Conservation (phyloP, 768 basidiomycete species). For the Lyophyllum decastes region DNA sequence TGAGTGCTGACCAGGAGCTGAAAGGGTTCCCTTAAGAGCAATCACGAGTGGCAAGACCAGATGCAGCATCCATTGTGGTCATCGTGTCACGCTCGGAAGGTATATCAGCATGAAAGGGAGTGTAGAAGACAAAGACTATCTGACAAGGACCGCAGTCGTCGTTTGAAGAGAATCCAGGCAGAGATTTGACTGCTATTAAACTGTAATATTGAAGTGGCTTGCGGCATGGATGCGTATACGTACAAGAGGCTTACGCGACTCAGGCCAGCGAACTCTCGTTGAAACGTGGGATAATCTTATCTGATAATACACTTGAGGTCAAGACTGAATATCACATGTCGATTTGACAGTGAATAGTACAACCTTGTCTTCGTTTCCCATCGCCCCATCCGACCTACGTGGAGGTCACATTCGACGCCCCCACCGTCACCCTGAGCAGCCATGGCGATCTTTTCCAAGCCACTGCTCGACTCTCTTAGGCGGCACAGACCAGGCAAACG, state of each 20-base stretch:
- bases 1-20: not conserved
- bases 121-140: not conserved
- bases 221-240: too few species aligned
- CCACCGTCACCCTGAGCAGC: not conserved
- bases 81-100: not conserved
- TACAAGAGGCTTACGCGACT: too few species aligned
- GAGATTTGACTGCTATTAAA: too few species aligned
- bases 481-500: constrained; percentile 23
- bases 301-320: not conserved
- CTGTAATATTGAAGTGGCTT: too few species aligned
- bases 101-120: not conserved
- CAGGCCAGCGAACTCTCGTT: too few species aligned
- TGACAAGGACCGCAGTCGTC: not conserved
- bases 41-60: not conserved
- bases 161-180: too few species aligned
- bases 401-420: not conserved
- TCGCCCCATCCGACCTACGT: not conserved
- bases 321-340: not conserved
- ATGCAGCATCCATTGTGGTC: not conserved
- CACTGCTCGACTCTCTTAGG: constrained; percentile 9
- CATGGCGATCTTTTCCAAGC: constrained; percentile 20
- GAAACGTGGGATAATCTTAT: not conserved
- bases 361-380: not conserved
- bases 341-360: not conserved
- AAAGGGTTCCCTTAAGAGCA: not conserved